A percentile compares a stretch with the other conserved stretches of the same genome.
Conservation (phyloP, 2,329 filamentous ascomycete genomes). For the Clonostachys rhizophaga region DNA sequence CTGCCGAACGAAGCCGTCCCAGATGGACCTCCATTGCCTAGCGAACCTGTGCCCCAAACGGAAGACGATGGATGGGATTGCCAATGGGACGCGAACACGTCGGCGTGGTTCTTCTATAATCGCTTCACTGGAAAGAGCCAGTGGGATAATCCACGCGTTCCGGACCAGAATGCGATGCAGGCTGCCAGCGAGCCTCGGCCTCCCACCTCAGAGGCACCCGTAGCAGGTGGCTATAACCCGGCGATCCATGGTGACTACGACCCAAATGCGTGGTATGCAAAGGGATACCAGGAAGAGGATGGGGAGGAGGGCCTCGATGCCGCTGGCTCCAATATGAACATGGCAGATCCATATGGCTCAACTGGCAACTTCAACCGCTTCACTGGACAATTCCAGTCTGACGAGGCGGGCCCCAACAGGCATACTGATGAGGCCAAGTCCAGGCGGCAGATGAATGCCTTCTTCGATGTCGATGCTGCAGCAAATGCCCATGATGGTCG, state of each 20-base stretch:
- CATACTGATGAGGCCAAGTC: conserved; percentile 88
- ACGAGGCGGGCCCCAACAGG: conserved; percentile 63
- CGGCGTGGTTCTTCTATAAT: conserved; percentile 82
- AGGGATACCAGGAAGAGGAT: conserved; percentile 28
- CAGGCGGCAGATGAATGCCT: conserved; percentile 83
- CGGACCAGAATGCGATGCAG: conserved; percentile 31
- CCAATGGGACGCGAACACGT: conserved; percentile 65
- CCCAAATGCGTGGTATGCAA: conserved; percentile 89
- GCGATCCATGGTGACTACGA: conserved; percentile 97
- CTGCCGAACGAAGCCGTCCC: conserved; percentile 25
- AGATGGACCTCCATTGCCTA: conserved; percentile 22
- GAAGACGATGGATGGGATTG: conserved; percentile 77
- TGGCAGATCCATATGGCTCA: conserved; percentile 54
- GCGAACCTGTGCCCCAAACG: conserved; percentile 27
- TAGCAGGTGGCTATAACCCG: conserved; percentile 83
- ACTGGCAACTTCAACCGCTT: conserved; percentile 85
- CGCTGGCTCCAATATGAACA: conserved; percentile 16
- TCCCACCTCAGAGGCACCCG: conserved; percentile 27
- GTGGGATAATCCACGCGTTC: conserved; percentile 82
- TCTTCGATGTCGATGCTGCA: conserved; percentile 92
- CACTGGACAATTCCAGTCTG: conserved; percentile 76
- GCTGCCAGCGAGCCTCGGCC: conserved; percentile 19
- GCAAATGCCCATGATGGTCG: conserved; percentile 87
- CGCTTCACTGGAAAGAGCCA: conserved; percentile 70
- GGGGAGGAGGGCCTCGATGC: conserved; percentile 21